Conservation (phyloP, 1,139 yeast genomes). For the Suhomyces bolitotheri region DNA sequence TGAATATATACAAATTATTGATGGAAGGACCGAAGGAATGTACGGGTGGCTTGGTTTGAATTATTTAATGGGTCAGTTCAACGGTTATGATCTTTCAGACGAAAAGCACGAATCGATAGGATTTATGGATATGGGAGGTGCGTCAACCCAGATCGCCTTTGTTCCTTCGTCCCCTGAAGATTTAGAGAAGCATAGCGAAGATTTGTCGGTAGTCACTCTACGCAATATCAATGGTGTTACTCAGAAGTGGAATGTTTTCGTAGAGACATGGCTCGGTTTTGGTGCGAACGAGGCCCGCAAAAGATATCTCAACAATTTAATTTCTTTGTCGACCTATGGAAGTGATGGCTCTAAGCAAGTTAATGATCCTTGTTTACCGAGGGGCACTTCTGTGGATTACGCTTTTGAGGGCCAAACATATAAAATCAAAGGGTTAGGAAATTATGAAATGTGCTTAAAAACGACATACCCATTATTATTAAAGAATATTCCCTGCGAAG, state of each 20-base stretch:
- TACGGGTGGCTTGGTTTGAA: slow-evolving; percentile 82
- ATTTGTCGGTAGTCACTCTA: slow-evolving; percentile 56
- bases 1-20: slow-evolving; percentile 68
- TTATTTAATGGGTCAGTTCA: slow-evolving; percentile 59
- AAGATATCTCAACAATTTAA: slow-evolving; percentile 58
- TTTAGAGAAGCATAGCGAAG: slow-evolving; percentile 58
- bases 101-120: slow-evolving; percentile 59
- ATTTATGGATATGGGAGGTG: slow-evolving; percentile 92
- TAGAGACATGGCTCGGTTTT: slow-evolving; percentile 81
- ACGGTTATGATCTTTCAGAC: slow-evolving; percentile 39
- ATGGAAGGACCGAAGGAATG: slow-evolving; percentile 78
- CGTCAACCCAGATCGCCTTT: slow-evolving; percentile 79
- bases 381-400: slow-evolving; percentile 48
- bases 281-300: slow-evolving; percentile 80
- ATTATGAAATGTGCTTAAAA: slow-evolving; percentile 64
- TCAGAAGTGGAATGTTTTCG: slow-evolving; percentile 72
- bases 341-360: slow-evolving; percentile 23
- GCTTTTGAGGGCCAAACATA: slow-evolving; percentile 46
- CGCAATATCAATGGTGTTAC: slow-evolving; percentile 60
- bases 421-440: slow-evolving; percentile 62
- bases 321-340: slow-evolving; percentile 29
- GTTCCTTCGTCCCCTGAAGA: slow-evolving; percentile 61
- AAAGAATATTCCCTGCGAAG: slow-evolving; percentile 72
- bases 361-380: slow-evolving; percentile 72
- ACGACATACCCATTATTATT: slow-evolving; percentile 69